Evolutionary conservation across 768 basidiomycete genomes (phyloP).

Genomic region (Agrocybe pediades): DNA sequence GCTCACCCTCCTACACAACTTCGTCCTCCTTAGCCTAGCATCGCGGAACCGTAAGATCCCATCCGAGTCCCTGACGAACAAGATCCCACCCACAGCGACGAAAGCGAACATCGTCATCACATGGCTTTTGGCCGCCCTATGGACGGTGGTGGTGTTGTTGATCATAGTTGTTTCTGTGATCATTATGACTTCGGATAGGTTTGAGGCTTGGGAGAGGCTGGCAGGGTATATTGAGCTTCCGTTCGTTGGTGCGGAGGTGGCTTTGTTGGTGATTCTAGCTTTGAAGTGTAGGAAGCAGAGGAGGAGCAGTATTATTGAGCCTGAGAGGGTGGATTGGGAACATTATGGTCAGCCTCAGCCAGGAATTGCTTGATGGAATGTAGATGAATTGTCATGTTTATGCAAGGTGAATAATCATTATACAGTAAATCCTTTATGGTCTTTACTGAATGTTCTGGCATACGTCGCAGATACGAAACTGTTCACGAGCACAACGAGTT

Average conservation of each 20-base stretch:
- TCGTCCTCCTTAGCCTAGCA: slow-evolving; percentile 15
- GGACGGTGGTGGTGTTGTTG: slow-evolving; percentile 15
- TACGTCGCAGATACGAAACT: neutral
- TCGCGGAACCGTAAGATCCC: slow-evolving; percentile 16
- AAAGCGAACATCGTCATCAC: slow-evolving; percentile 17
- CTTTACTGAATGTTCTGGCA: neutral
- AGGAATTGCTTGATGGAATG: neutral
- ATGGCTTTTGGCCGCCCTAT: slow-evolving; percentile 20
- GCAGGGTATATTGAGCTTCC: slow-evolving; percentile 26
- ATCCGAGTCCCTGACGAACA: slow-evolving; percentile 12
- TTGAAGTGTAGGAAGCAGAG: slow-evolving; percentile 25
- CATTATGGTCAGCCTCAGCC: slow-evolving; percentile 8
- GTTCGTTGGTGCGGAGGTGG: slow-evolving; percentile 21
- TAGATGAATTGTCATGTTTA: neutral
- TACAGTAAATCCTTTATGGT: too few species aligned
- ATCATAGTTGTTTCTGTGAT: slow-evolving; percentile 20
- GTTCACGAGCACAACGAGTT: too few species aligned
- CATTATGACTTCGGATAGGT: slow-evolving; percentile 12
- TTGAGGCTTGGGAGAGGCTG: slow-evolving; percentile 23
- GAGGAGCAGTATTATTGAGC: slow-evolving; percentile 17
- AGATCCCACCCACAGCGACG: slow-evolving; percentile 20
- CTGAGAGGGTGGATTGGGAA: slow-evolving; percentile 18
- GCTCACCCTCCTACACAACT: slow-evolving; percentile 20
- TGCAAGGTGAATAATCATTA: neutral
- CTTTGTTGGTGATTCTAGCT: slow-evolving; percentile 17